Evolutionary conservation across 2,329 filamentous ascomycete genomes (phyloP).

Genomic region (Hymenoscyphus repandus): DNA sequence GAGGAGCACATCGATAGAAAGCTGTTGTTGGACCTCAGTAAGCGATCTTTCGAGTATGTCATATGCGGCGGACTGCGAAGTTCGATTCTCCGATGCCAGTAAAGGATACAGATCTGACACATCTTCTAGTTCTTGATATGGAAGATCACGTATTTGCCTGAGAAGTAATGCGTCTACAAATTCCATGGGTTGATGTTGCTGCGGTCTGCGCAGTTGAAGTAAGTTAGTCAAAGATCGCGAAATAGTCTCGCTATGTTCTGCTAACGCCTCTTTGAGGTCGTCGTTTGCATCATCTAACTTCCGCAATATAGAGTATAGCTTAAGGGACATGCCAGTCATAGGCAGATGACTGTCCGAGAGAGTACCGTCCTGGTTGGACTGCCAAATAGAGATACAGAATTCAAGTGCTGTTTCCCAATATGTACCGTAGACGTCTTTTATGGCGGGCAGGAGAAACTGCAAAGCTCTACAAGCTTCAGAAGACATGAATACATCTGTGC

Average conservation of each 20-base stretch:
- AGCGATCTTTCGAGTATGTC: conserved; percentile 75
- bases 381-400: conserved; percentile 55
- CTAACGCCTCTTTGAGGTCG: conserved; percentile 72
- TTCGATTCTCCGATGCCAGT: conserved; percentile 67
- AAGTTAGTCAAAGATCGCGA: conserved; percentile 56
- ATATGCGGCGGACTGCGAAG: conserved; percentile 77
- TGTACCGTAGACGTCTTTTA: conserved; percentile 79
- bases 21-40: conserved; percentile 70
- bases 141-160: conserved; percentile 60
- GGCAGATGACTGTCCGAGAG: conserved; percentile 48
- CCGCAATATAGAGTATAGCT: conserved; percentile 60
- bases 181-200: conserved; percentile 58
- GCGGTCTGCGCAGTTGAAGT: conserved; percentile 47
- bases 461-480: conserved; percentile 52
- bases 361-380: conserved; percentile 37
- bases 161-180: conserved; percentile 73
- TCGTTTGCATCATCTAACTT: conserved; percentile 72
- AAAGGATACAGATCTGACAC: conserved; percentile 68
- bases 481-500: conserved; percentile 40
- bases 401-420: conserved; percentile 71
- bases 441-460: conserved; percentile 60
- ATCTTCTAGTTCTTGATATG: conserved; percentile 56
- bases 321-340: conserved; percentile 66
- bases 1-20: conserved; percentile 71
- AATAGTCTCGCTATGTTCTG: conserved; percentile 51